Evolutionary conservation across 495 filamentous ascomycete species (phyloP).

Genomic region (Gamarada debralockiae): DNA sequence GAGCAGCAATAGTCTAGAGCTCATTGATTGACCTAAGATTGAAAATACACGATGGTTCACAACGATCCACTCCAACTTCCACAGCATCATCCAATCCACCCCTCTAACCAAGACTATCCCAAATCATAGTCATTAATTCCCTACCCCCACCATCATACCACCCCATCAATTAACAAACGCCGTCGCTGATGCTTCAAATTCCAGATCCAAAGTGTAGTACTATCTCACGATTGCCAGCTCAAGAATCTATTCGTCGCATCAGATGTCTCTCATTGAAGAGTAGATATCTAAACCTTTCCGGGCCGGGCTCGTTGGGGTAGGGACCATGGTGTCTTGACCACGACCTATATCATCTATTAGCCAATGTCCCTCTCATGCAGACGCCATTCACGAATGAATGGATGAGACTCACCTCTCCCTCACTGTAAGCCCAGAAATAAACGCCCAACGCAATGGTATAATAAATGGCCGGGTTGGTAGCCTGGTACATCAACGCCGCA

Average conservation of each 20-base stretch:
- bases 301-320: slow-evolving; percentile 37
- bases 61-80: too few relatives aligned
- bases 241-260: too few relatives aligned
- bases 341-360: neutral
- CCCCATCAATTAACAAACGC: neutral
- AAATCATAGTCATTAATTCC: too few relatives aligned
- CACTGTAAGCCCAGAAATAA: slow-evolving; percentile 96
- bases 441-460: slow-evolving; percentile 82
- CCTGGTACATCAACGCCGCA: slow-evolving; percentile 82
- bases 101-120: too few relatives aligned
- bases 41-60: too few relatives aligned
- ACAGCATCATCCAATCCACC: too few relatives aligned
- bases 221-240: too few relatives aligned
- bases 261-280: neutral
- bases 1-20: too few relatives aligned
- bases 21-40: too few relatives aligned
- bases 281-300: slow-evolving; percentile 24
- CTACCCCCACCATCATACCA: too few relatives aligned
- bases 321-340: slow-evolving; percentile 41
- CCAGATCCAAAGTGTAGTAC: neutral
- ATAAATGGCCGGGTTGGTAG: slow-evolving; percentile 87
- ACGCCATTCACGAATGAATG: neutral
- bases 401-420: slow-evolving; percentile 72
- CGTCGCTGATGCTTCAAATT: neutral
- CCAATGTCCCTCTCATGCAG: neutral